A percentile compares a stretch with the other conserved stretches of the same genome.
These are phyloP conservation scores for Telopea speciosissima DNA, from an alignment of 177 flowering plant genomes.

Conservation along the genomic window DNA sequence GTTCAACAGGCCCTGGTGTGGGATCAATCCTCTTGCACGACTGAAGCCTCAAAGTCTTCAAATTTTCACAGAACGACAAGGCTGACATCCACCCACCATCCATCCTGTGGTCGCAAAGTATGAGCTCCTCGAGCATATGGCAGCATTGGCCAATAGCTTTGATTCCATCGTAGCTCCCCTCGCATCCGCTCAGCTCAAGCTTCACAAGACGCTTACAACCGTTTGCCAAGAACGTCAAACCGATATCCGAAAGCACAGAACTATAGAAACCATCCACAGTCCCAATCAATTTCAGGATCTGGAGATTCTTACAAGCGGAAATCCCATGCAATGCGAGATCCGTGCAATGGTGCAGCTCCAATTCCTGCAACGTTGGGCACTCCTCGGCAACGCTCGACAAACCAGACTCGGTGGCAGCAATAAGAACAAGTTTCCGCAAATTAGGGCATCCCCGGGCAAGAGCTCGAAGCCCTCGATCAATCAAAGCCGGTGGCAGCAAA, in stretches of 20 bases:
- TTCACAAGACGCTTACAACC: conserved; percentile 77
- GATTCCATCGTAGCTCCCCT: conserved; percentile 94
- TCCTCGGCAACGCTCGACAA: conserved; percentile 52
- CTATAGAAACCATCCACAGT: conserved; percentile 46
- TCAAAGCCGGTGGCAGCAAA: conserved; percentile 8
- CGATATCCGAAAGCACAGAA: conserved; percentile 66
- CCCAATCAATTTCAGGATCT: conserved; percentile 62
- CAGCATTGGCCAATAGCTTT: conserved; percentile 92
- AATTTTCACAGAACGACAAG: conserved; percentile 59
- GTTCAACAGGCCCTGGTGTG: conserved; percentile 58
- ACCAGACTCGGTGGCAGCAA: conserved; percentile 54
- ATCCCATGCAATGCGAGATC: conserved; percentile 58
- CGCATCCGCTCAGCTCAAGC: conserved; percentile 85
- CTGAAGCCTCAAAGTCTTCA: conserved; percentile 72
- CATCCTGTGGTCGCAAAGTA: conserved; percentile 64
- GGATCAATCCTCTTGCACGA: conserved; percentile 68
- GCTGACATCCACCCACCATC: conserved; percentile 93
- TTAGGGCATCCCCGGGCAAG: conserved; percentile 64
- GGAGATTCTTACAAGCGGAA: conserved; percentile 58
- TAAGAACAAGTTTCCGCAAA: conserved; percentile 51
- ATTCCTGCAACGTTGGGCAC: conserved; percentile 66
- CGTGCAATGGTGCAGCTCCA: conserved; percentile 68
- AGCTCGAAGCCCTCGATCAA: conserved; percentile 3
- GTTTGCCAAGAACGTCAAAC: conserved; percentile 81
- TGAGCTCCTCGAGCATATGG: conserved; percentile 84